Evolutionary conservation across 2,329 filamentous ascomycete species (phyloP), one percentile per base, ranked within the genome.

Genomic region (Corinectria fuckeliana): DNA sequence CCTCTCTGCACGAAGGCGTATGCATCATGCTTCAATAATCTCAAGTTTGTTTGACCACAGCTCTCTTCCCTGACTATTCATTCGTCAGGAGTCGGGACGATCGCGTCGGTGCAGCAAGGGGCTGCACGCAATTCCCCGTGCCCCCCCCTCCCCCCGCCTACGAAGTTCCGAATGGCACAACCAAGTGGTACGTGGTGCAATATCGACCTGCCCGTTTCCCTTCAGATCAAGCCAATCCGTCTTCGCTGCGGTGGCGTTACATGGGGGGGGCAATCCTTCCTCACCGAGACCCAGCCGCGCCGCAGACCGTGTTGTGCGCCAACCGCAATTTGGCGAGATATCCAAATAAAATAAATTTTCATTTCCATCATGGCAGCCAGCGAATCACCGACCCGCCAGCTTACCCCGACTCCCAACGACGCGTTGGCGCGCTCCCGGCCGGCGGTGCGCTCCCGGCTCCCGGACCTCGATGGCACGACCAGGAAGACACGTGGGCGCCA

Each of bases 401-500:
- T 16, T 48, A 47, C 45, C 41, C 50, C 54, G 47, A 53, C 42
- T 60, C 49, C 36, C 42, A 51, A 36, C 14, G 34, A 48, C 32
- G 50, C 36, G 36, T 38, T 50, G 50, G 49, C 44, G 44, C 42
- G 45, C 48, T 28, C 47, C 42, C 54, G 34, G 14, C 25, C 21
- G 11, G 10, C 21, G 38, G 21, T 21, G 39, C 7, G 5, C 39
- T 44, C 21, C 21, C 39, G 20, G 41, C 44, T 54, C 28, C 50
- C 50, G 38, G 28, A 49, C 49, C 49, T 20, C 16, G 34, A 39
- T 48, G 34, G 28, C 47, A 51, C 58, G 58, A 54, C 60, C 23
- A 56, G 53, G 53, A 61, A 26, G 47, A 54, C 58, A 59, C 55
- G 55, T 58, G 55, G 58, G 54, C 51, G 48, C 56, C 50, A 41